These are phyloP conservation scores for Psidium friedrichsthalianum DNA, from an alignment of 345 rosid genomes.

Conservation along the genomic window DNA sequence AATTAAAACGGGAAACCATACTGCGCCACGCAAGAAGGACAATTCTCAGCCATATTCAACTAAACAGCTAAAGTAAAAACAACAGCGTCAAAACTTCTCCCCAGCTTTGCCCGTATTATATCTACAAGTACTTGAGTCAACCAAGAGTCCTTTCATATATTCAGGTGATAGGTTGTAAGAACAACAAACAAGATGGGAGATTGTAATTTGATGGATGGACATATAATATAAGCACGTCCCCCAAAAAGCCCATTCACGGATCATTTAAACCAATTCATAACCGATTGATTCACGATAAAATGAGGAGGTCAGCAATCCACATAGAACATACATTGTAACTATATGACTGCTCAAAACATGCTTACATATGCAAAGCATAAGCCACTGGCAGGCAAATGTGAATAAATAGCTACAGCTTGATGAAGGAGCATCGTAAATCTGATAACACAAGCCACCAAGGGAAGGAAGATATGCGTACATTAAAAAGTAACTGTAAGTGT, in stretches of 20 bases:
- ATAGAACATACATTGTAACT: neutral
- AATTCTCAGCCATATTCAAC: neutral
- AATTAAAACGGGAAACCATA: neutral
- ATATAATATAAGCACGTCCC: neutral
- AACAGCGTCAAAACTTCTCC: neutral
- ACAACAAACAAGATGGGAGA: neutral
- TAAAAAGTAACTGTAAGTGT: neutral
- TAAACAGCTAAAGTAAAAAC: neutral
- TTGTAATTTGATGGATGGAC: neutral
- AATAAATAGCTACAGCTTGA: neutral
- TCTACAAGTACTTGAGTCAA: neutral
- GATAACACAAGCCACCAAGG: neutral
- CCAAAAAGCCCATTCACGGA: neutral
- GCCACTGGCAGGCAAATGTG: neutral
- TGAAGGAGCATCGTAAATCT: neutral
- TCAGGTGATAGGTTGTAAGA: neutral
- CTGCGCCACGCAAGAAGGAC: neutral
- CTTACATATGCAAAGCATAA: neutral
- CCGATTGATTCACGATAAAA: neutral
- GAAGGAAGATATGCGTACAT: neutral
- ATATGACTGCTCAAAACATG: no score
- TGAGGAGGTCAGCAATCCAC: neutral
- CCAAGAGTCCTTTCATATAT: neutral
- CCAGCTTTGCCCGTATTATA: neutral
- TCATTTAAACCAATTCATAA: neutral